Percentiles rank a stretch among this genome's conserved stretches.
These are phyloP conservation scores for Speleostelium caveatum DNA, from an alignment of 78 protist species.

Conservation along the genomic window DNA sequence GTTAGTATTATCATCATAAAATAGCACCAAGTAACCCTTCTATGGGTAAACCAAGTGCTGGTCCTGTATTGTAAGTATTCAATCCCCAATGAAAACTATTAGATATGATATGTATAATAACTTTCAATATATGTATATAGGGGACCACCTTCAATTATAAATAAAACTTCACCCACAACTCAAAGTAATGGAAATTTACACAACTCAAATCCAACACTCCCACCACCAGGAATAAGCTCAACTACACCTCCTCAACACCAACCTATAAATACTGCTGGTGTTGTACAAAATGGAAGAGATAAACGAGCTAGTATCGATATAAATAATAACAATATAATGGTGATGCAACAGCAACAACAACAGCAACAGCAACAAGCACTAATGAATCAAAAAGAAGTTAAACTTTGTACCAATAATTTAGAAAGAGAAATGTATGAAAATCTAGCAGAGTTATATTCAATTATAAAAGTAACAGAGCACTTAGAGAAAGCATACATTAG, in stretches of 20 bases:
- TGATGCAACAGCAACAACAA: neutral
- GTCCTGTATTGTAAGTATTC: too few species aligned
- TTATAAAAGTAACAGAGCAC: conserved; percentile 83
- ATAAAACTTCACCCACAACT: neutral
- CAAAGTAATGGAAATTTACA: neutral
- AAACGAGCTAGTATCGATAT: neutral
- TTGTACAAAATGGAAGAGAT: too few species aligned
- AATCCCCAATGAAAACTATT: too few species aligned
- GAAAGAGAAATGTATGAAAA: conserved; percentile 88
- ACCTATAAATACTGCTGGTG: neutral
- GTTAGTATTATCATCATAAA: too few species aligned
- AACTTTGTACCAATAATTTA: conserved; percentile 44
- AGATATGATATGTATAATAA: neutral
- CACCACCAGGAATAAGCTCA: neutral
- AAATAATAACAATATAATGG: neutral
- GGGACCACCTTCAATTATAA: neutral
- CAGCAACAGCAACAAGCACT: neutral
- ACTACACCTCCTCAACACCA: neutral
- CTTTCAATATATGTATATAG: too few species aligned
- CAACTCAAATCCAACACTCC: too few species aligned
- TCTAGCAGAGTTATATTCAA: conserved; percentile 86
- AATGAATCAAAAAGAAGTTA: conserved; percentile 72
- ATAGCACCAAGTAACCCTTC: too few species aligned
- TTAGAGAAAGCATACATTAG: conserved; percentile 89
- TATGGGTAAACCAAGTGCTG: too few species aligned